Base-by-base conservation (phyloP, 1,139 yeast genomes). In the Pichiaceae sp. region DNA sequence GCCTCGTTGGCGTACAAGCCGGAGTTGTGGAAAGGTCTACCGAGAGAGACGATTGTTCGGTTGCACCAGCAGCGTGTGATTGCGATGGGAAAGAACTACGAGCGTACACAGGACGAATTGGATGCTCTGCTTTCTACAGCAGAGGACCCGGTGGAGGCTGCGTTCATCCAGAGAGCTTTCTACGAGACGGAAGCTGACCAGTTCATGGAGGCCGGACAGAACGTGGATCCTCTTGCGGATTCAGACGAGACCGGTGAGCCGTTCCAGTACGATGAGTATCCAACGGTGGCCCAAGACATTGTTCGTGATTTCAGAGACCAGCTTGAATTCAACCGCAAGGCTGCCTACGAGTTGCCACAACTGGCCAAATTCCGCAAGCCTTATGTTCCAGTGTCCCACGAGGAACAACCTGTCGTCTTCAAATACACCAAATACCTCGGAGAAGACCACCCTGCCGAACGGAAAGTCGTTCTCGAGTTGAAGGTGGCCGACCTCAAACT, bases 311-410 rank as follows among this genome's bases (percentile, higher is more conserved):
- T 77, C 50, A 68, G 86, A 44, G 74, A 68, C 42, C 74, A 71
- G 48, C 65, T 84, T 52, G 69, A 73, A 39, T 75, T 81, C 53
- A 80, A 79, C 52, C 72, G 96, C 51, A 67, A 85, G 29, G 83
- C 93, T 24, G 96, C 97, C 0, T 91, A 80, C 61, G 97, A 89
- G 58, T 71, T 89, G 68, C 98, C 98, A 3, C 72, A 79, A 41
- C 68, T 91, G 45, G 77, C 80, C 33, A 76, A 85, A 57, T 81
- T 70, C 56, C 79, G 91, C 49, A 78, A 78, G 60, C 69, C 65
- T 42, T 83, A 77, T 60, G 56, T 50, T 29, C 81, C 80, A 18
- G 60, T 60, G 12, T 47, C 69, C 5, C 46, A 51, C 17, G 49
- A 52, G 4, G 70, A 73, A 33, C 64, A 72, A 24, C 85, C 87